These are phyloP conservation scores for Podila epicladia DNA, from an alignment of 192 early-diverging fungal species.

Conservation along the genomic window DNA sequence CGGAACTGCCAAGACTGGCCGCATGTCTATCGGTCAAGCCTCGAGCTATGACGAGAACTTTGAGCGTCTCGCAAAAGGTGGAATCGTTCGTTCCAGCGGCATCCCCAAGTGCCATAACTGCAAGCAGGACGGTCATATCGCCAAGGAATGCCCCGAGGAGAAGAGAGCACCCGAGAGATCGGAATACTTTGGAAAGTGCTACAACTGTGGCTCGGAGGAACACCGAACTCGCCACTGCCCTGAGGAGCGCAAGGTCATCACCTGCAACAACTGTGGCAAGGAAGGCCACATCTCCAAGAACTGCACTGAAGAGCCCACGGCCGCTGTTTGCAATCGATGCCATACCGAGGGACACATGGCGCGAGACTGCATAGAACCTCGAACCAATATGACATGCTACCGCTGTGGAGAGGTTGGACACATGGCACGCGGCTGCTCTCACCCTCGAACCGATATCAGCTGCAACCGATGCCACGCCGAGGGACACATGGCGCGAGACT, in stretches of 20 bases:
- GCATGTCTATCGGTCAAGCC: constrained; percentile 32
- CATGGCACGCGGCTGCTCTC: constrained; percentile 51
- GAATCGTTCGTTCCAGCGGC: constrained; percentile 37
- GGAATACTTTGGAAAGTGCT: constrained; percentile 52
- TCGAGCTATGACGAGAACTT: constrained; percentile 36
- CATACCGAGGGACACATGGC: constrained; percentile 19
- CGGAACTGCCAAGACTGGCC: constrained; percentile 29
- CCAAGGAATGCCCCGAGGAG: constrained; percentile 51
- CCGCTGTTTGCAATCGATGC: constrained; percentile 20
- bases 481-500: constrained; percentile 61
- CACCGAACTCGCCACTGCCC: constrained; percentile 62
- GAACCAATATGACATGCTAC: constrained; percentile 18
- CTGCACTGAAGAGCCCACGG: constrained; percentile 52
- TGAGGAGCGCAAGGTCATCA: constrained; percentile 32
- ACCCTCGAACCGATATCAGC: constrained; percentile 17
- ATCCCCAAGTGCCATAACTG: constrained; percentile 59
- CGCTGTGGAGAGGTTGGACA: constrained; percentile 61
- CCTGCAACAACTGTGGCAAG: constrained; percentile 64
- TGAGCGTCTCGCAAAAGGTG: constrained; percentile 10
- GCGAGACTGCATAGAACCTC: constrained; percentile 48
- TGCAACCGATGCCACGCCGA: constrained; percentile 21
- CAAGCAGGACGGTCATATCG: constrained; percentile 59
- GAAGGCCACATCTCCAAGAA: constrained; percentile 57
- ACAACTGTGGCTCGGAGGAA: constrained; percentile 54
- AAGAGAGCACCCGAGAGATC: constrained; percentile 22